Evolutionary conservation across 225 moss, liverwort and hornwort species (phyloP), one percentile per base, ranked within the genome.

Genomic region (Straminergon stramineum): DNA sequence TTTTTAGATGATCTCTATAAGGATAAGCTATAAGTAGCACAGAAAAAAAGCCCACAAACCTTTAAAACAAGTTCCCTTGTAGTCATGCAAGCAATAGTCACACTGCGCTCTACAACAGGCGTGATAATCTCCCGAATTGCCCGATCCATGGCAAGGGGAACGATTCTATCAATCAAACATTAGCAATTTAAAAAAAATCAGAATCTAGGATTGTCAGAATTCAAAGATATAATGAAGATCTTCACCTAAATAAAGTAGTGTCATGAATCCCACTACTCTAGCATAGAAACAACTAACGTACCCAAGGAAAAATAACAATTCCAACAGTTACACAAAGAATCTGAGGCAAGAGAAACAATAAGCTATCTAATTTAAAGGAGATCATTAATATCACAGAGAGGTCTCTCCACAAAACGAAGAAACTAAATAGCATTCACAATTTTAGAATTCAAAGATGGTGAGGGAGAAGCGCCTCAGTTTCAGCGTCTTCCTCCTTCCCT

Each of bases 81-180:
- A 88, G 99, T 99, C 97, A 97, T 99, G 88, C 97, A 97, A 84
- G 99, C 99, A 92, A 99, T 97, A 60, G 96, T 97, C 85, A 99
- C 96, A 91, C 97, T 97, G 73, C 97, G 97, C 81, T 99, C 99
- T 63, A 99, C 97, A 52, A 99, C 97, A 68, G 97, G 97, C 48
- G 96, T 93, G 67, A 99, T 97, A 43, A 97, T 99, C 91, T 99
- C 99, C 52, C 97, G 94, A 85, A 99, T 97, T 34, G 99, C 99
- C 78, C 97, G 96, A 92, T 99, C 99, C 99, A 99, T 97, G 55
- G 97, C 99, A 91, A 95, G 90, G 20, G 97, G 97, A 91, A 99
- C 99, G 91, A 97, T 95, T 91, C 98, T 98, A 94, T 87, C 89
- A 80, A 88, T 58, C 91, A 87, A 81, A 34, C 88, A 86, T 89